A percentile compares a stretch with the other conserved stretches of the same genome.
Conservation (phyloP, 139 green algal genomes). For the Micractinium conductrix region DNA sequence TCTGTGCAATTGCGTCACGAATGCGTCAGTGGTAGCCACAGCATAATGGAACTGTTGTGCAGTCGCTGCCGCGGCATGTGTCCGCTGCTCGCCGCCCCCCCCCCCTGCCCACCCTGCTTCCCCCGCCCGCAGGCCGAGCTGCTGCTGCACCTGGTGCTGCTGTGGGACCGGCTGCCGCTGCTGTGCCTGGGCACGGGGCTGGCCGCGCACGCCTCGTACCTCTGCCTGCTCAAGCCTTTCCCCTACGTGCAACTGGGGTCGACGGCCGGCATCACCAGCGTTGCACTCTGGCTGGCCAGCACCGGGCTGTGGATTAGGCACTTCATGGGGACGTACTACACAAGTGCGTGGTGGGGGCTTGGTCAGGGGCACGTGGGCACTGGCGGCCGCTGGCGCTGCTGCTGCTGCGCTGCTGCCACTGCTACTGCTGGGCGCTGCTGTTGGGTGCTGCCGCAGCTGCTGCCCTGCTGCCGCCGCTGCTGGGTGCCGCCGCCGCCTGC, state of each 20-base stretch:
- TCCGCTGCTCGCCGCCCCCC: too few species aligned
- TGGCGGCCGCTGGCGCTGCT: too few species aligned
- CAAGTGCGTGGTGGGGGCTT: background rate
- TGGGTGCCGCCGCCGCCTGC: too few species aligned
- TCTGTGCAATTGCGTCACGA: too few species aligned
- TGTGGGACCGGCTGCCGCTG: conserved; percentile 51
- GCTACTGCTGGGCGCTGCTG: too few species aligned
- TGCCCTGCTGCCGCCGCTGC: too few species aligned
- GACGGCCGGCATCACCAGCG: conserved; percentile 28
- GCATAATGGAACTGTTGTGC: too few species aligned
- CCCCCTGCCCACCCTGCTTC: too few species aligned
- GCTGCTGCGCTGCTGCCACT: too few species aligned
- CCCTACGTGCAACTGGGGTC: conserved; percentile 47
- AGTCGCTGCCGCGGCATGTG: too few species aligned
- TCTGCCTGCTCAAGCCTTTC: conserved; percentile 47
- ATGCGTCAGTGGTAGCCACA: too few species aligned
- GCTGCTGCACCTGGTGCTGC: conserved; percentile 47
- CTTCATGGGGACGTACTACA: conserved; percentile 48
- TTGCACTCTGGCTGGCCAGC: conserved; percentile 34
- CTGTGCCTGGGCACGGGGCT: conserved; percentile 29
- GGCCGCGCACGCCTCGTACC: conserved; percentile 44
- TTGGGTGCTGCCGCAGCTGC: too few species aligned
- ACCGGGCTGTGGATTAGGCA: conserved; percentile 42
- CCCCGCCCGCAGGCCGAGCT: conserved; percentile 35
- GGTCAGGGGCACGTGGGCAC: background rate